Conservation (phyloP, 495 filamentous ascomycete species). For the Penicillium fimorum region DNA sequence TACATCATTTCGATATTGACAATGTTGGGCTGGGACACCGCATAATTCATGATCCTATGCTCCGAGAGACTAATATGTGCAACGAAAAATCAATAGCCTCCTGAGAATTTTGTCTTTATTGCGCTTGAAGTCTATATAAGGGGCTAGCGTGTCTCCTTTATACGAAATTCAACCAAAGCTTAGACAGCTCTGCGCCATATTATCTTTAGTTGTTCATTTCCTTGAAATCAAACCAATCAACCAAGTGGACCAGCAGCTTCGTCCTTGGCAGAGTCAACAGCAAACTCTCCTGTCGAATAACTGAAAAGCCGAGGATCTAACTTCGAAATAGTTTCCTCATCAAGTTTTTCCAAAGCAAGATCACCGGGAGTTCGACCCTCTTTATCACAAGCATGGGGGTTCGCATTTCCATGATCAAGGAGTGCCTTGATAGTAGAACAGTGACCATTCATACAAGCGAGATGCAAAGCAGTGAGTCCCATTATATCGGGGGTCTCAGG, state of each 20-base stretch:
- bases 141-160: background rate
- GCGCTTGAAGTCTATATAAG: background rate
- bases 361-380: background rate
- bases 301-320: background rate
- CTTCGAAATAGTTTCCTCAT: background rate
- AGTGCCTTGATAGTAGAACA: background rate
- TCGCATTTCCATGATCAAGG: background rate
- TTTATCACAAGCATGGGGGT: background rate
- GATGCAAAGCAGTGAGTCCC: background rate
- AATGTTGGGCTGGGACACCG: slow-evolving; percentile 1
- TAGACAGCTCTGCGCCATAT: background rate
- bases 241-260: background rate
- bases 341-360: background rate
- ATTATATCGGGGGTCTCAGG: background rate
- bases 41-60: slow-evolving; percentile 13
- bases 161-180: background rate
- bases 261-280: background rate
- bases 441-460: background rate
- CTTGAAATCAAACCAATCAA: background rate
- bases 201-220: background rate
- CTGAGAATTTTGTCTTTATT: background rate
- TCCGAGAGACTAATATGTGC: slow-evolving; percentile 3
- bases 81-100: background rate
- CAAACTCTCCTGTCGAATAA: background rate
- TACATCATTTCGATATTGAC: slow-evolving; percentile 1